Conservation (phyloP, 768 basidiomycete genomes). For the Suillus clintonianus region DNA sequence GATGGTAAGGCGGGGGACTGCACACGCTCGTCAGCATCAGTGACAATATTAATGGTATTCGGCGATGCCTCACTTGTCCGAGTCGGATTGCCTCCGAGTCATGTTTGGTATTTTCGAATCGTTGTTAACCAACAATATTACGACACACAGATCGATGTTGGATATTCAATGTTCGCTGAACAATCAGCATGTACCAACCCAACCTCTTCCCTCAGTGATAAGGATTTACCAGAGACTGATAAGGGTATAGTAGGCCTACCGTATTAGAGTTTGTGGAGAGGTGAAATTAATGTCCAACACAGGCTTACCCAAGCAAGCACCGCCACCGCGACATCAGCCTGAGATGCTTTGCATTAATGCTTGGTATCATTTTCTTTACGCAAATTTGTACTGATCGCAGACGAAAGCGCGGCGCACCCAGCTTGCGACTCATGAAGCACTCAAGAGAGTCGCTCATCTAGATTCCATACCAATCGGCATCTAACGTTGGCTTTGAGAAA, state of each 20-base stretch:
- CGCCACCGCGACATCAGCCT: too few species aligned
- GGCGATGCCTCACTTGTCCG: neutral
- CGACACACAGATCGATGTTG: neutral
- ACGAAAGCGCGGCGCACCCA: constrained; percentile 71
- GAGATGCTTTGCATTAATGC: too few species aligned
- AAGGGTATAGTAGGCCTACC: too few species aligned
- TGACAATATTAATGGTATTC: neutral
- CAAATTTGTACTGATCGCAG: constrained; percentile 7
- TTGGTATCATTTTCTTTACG: constrained; percentile 25
- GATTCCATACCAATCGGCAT: constrained; percentile 67
- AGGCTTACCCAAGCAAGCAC: too few species aligned
- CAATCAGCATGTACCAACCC: neutral
- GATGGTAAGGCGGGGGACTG: neutral
- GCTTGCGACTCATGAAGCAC: constrained; percentile 70
- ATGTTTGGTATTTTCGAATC: too few species aligned
- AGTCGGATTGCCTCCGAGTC: too few species aligned
- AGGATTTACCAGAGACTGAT: too few species aligned
- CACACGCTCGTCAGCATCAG: neutral
- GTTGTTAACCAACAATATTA: neutral
- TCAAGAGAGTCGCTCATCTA: constrained; percentile 79
- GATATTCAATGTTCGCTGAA: neutral
- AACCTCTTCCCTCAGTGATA: neutral
- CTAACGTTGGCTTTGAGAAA: too few species aligned
- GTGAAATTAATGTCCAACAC: too few species aligned
- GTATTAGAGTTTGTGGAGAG: too few species aligned